phyloP scores from a whole-genome alignment of 768 basidiomycete species.

The Boletus insuetus region DNA sequence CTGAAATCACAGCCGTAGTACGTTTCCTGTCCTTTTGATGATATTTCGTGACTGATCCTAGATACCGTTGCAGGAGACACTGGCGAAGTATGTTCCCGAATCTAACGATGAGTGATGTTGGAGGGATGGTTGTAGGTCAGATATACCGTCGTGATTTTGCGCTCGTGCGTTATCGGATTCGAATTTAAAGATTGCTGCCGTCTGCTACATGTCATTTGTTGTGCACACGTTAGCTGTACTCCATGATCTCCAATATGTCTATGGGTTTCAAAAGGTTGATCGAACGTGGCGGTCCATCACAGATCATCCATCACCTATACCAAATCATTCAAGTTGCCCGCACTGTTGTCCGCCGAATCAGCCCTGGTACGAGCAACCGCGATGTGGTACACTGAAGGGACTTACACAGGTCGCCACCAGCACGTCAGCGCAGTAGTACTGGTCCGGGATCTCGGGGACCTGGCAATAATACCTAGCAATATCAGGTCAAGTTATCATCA shows the following conservation, averaged over 20 bases:
- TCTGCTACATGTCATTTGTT: too few species aligned
- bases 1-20: not conserved
- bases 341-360: conserved; percentile 12
- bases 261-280: not conserved
- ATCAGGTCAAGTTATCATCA: not conserved
- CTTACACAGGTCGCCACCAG: conserved; percentile 17
- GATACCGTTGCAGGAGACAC: not conserved
- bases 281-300: not conserved
- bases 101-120: not conserved
- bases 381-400: not conserved
- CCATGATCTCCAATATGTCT: not conserved
- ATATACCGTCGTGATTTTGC: not conserved
- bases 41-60: not conserved
- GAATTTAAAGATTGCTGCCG: not conserved
- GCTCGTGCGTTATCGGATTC: not conserved
- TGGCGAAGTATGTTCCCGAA: not conserved
- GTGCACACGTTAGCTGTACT: not conserved
- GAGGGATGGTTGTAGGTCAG: not conserved
- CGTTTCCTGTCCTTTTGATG: not conserved
- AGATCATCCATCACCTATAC: not conserved
- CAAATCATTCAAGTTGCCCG: not conserved
- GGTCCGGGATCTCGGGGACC: not conserved
- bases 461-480: conserved; percentile 14
- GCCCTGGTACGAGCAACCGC: too few species aligned
- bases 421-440: conserved; percentile 9